Evolutionary conservation across 768 basidiomycete genomes (phyloP).

Genomic region (Termitomyces sp.): DNA sequence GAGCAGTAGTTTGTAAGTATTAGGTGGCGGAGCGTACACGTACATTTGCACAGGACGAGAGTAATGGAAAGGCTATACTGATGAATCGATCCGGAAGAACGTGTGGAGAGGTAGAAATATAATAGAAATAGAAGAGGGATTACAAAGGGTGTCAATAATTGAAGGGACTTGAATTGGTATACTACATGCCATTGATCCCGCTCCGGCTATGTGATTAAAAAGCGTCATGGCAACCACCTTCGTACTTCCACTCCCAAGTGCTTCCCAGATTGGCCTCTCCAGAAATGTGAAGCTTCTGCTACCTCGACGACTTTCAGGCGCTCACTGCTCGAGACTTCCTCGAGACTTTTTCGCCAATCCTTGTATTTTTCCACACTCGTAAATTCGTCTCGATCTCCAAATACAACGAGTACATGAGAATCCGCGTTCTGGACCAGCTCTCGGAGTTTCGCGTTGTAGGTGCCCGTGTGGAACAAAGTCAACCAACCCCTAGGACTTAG

Average conservation of each 20-base stretch:
- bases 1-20: neutral
- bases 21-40: constrained; percentile 12
- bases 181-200: constrained; percentile 3
- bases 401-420: constrained; percentile 55
- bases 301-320: constrained; percentile 33
- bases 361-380: constrained; percentile 51
- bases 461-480: constrained; percentile 57
- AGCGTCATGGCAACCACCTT: constrained; percentile 29
- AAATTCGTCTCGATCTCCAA: constrained; percentile 70
- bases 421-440: constrained; percentile 38
- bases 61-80: constrained; percentile 11
- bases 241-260: constrained; percentile 22
- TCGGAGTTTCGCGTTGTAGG: constrained; percentile 47
- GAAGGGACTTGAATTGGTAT: constrained; percentile 6
- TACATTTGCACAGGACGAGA: constrained; percentile 23
- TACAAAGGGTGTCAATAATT: constrained; percentile 12
- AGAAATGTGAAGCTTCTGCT: constrained; percentile 58
- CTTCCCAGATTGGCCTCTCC: constrained; percentile 35
- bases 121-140: constrained; percentile 3
- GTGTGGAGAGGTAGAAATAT: constrained; percentile 5
- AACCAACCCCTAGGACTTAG: constrained; percentile 60
- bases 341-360: constrained; percentile 44
- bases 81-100: neutral
- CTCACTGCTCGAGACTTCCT: constrained; percentile 13
- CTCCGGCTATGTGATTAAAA: constrained; percentile 1